Evolutionary conservation across 805 yeast genomes (phyloP).

Genomic region (Candida endomychidarum): DNA sequence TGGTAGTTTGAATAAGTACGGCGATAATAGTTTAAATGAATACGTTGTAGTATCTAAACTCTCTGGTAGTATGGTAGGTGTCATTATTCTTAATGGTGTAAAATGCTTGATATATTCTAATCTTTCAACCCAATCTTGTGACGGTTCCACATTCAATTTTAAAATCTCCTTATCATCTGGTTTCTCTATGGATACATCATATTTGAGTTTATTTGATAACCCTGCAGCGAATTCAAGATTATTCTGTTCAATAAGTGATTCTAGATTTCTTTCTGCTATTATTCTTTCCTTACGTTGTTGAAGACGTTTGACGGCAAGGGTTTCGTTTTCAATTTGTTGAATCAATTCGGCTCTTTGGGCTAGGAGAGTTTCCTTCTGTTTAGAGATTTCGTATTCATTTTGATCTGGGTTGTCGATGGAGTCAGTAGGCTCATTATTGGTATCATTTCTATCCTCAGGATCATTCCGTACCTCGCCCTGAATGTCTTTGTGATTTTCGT

Average conservation of each 20-base stretch:
- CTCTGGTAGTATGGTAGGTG: not conserved
- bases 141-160: constrained; percentile 34
- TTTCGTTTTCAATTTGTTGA: constrained; percentile 18
- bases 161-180: constrained; percentile 22
- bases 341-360: constrained; percentile 19
- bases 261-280: constrained; percentile 17
- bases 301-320: constrained; percentile 9
- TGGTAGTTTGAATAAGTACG: constrained; percentile 21
- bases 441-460: too few species aligned
- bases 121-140: constrained; percentile 32
- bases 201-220: constrained; percentile 1
- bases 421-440: not conserved
- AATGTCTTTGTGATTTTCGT: too few species aligned
- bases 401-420: not conserved
- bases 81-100: not conserved
- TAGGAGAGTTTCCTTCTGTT: constrained; percentile 20
- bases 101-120: constrained; percentile 25
- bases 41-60: not conserved
- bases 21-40: not conserved
- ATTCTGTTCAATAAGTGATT: constrained; percentile 22
- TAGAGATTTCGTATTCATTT: not conserved
- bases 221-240: constrained; percentile 13
- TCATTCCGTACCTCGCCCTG: too few species aligned
- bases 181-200: constrained; percentile 9
- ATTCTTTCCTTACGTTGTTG: constrained; percentile 16